These are phyloP conservation scores for Penicillium bovifimosum DNA, from an alignment of 495 filamentous ascomycete species.

Conservation along the genomic window DNA sequence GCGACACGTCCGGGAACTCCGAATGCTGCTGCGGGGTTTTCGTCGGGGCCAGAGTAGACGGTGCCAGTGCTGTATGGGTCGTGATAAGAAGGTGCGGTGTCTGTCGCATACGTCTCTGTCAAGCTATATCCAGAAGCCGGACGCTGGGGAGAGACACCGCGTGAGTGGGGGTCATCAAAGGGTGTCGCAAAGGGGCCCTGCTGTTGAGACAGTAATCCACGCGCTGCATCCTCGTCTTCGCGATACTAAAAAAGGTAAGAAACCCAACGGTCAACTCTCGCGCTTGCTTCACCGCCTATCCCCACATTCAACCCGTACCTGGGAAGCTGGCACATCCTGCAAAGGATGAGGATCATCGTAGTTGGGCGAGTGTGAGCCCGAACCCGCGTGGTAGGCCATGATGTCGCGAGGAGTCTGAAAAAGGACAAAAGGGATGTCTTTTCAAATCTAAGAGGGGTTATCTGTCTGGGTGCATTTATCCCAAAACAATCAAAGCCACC, in stretches of 20 bases:
- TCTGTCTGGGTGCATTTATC: slow-evolving; percentile 3
- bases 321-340: slow-evolving; percentile 54
- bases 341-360: slow-evolving; percentile 53
- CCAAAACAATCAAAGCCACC: slow-evolving; percentile 1
- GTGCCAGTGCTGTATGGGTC: slow-evolving; percentile 56
- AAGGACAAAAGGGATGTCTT: slow-evolving; percentile 2
- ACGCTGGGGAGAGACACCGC: slow-evolving; percentile 46
- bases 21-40: slow-evolving; percentile 50
- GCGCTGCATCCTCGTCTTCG: slow-evolving; percentile 72
- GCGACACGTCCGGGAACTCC: slow-evolving; percentile 51
- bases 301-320: slow-evolving; percentile 11
- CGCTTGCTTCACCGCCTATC: not conserved
- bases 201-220: slow-evolving; percentile 65
- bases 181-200: slow-evolving; percentile 54
- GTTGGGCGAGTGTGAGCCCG: slow-evolving; percentile 33
- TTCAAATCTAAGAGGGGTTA: slow-evolving; percentile 9
- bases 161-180: slow-evolving; percentile 68
- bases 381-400: slow-evolving; percentile 50
- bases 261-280: not conserved
- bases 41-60: slow-evolving; percentile 43
- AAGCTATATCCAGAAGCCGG: slow-evolving; percentile 72
- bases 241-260: slow-evolving; percentile 19
- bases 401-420: slow-evolving; percentile 11
- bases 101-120: slow-evolving; percentile 80
- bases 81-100: slow-evolving; percentile 46